Evolutionary conservation across 768 basidiomycete species (phyloP), one percentile per base, ranked within the genome.

Genomic region (Dioszegia hungarica): DNA sequence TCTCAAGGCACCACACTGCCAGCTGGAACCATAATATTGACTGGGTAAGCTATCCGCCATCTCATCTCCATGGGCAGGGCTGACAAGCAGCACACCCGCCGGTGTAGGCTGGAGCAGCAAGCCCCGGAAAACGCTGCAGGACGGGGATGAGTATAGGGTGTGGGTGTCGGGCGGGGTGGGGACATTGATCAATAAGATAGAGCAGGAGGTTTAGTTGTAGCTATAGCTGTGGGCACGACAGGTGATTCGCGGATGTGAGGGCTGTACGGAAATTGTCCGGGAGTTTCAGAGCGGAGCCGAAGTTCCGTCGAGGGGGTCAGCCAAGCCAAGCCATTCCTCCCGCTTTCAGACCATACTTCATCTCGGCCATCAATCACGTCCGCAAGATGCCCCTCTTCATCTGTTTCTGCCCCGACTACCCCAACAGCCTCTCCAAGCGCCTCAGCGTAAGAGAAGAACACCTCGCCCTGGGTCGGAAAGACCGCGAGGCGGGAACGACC

Each of bases 51-150:
- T 9, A 17, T 24, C 20, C 15, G 14, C 38, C 33, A 5, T 22
- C 27, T 51, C 5, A 2, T 3, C 61, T 64, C n/a, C 5, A 31
- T 15, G 17, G 2, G 19, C 41, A 15, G 28, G 41, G 36, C 27
- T 43, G 41, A 55, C 24, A 19, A 15, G n/a, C 88, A 87, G 33
- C 11, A 78, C 77, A 1, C 88, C 88, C 1, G 84, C 86, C 55
- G 89, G 88, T 22, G 87, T 90, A 14, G 90, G 90, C 54, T 74
- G 1, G 90, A 86, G 64, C 83, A 83, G 41, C 83, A 81, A 75
- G 83, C 84, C 57, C 86, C 87, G 2, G 80, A 84, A 1, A 33
- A 86, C 36, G 56, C 79, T 92, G 24, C 85, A 86, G 77, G 76
- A 86, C 60, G 88, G 89, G 3, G 89, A 93, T 63, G 81, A 81